Conservation (phyloP, 371 early-diverging fungal genomes). For the Lichtheimia ornata region DNA sequence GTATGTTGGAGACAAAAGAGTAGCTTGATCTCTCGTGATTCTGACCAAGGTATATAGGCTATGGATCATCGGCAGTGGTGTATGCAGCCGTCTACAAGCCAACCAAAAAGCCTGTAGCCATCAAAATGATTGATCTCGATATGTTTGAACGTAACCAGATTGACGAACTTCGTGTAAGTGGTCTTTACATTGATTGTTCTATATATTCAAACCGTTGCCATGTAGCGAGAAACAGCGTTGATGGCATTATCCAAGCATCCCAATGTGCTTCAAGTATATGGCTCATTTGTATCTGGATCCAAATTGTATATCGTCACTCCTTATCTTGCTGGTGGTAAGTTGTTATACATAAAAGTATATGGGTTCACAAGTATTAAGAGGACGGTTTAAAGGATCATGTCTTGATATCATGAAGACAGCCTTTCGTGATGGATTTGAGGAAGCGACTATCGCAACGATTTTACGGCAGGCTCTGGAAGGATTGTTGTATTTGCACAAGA, state of each 20-base stretch:
- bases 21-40: too few species aligned
- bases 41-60: conserved; percentile 52
- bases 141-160: conserved; percentile 94
- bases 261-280: conserved; percentile 81
- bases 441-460: conserved; percentile 78
- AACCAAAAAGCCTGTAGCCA: conserved; percentile 68
- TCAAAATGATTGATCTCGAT: conserved; percentile 90
- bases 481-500: conserved; percentile 84
- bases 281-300: conserved; percentile 78
- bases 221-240: conserved; percentile 81
- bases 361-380: not conserved
- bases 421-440: conserved; percentile 82
- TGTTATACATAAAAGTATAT: not conserved
- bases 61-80: conserved; percentile 90
- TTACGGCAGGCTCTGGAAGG: conserved; percentile 83
- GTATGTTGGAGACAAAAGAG: conserved; percentile 2
- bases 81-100: conserved; percentile 82
- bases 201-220: not conserved
- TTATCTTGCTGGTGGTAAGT: conserved; percentile 72
- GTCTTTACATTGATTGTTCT: conserved; percentile 17
- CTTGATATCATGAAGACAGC: conserved; percentile 87
- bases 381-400: conserved; percentile 62
- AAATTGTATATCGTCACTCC: conserved; percentile 86
- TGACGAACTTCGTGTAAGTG: conserved; percentile 82
- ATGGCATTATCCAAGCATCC: conserved; percentile 87